These are phyloP conservation scores for Nicotiana undulata DNA, from an alignment of 257 asterid species.

Conservation along the genomic window DNA sequence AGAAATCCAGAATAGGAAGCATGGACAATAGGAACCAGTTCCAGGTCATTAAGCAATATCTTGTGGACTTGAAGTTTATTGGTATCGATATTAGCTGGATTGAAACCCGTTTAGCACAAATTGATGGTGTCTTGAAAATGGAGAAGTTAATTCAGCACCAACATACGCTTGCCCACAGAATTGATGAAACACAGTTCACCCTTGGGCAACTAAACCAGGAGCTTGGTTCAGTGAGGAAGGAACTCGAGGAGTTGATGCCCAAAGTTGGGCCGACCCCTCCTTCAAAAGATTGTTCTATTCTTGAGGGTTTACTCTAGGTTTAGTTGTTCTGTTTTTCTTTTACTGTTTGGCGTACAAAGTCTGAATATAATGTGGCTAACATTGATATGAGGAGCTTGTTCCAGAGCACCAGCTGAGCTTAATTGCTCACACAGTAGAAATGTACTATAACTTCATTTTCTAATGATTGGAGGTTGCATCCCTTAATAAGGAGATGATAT, in stretches of 20 bases:
- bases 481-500: neutral
- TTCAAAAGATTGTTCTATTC: neutral
- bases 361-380: neutral
- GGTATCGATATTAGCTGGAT: constrained; percentile 10
- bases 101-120: neutral
- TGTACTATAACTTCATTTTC: neutral
- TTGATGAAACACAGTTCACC: neutral
- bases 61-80: constrained; percentile 3
- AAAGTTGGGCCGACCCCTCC: neutral
- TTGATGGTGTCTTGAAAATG: neutral
- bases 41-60: neutral
- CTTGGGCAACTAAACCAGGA: neutral
- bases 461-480: neutral
- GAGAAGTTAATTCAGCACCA: neutral
- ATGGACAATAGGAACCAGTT: neutral
- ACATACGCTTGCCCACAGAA: neutral
- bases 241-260: neutral
- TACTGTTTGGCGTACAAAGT: neutral
- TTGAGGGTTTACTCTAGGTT: neutral
- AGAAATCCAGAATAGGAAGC: neutral
- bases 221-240: neutral
- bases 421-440: neutral
- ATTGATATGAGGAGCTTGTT: neutral
- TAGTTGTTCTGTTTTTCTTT: no score
- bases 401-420: neutral